These are phyloP conservation scores for Geopyxis carbonaria DNA, from an alignment of 495 filamentous ascomycete species.

Conservation along the genomic window DNA sequence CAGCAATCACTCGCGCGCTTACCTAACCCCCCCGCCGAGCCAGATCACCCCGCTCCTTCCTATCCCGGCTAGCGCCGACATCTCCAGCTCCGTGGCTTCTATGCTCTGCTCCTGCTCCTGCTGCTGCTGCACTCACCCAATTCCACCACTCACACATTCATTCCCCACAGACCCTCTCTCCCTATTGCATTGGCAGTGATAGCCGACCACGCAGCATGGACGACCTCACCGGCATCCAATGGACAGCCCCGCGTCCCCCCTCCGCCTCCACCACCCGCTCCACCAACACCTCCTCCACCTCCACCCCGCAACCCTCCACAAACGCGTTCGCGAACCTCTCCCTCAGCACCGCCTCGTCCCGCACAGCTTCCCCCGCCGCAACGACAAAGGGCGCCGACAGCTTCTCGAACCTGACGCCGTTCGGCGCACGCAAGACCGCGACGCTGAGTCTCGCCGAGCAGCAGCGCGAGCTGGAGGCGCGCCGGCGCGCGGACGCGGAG, in stretches of 20 bases:
- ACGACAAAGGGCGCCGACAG: slow-evolving; percentile 46
- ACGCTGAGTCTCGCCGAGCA: slow-evolving; percentile 70
- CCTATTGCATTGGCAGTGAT: no score
- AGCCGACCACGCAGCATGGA: no score
- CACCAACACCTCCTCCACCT: slow-evolving; percentile 4
- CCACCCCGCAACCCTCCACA: slow-evolving; percentile 11
- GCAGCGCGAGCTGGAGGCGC: slow-evolving; percentile 62
- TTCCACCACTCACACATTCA: no score
- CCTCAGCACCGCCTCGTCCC: slow-evolving; percentile 12
- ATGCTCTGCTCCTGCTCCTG: no score
- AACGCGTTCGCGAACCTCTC: slow-evolving; percentile 16
- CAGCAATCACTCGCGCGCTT: no score
- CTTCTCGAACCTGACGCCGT: slow-evolving; percentile 75
- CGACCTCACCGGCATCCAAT: slow-evolving; percentile 16
- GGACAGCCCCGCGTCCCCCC: slow-evolving; percentile 10
- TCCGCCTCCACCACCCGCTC: slow-evolving; percentile 9
- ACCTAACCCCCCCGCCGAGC: no score
- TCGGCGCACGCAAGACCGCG: slow-evolving; percentile 50
- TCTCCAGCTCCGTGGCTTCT: no score
- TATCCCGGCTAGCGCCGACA: no score
- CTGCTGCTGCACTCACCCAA: no score
- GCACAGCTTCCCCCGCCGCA: slow-evolving; percentile 2
- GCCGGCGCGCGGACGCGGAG: slow-evolving; percentile 57
- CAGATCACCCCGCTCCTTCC: no score
- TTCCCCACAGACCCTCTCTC: no score